Evolutionary conservation across 108 stramenopile species (phyloP).

Genomic region (Mediolabrus comicus): DNA sequence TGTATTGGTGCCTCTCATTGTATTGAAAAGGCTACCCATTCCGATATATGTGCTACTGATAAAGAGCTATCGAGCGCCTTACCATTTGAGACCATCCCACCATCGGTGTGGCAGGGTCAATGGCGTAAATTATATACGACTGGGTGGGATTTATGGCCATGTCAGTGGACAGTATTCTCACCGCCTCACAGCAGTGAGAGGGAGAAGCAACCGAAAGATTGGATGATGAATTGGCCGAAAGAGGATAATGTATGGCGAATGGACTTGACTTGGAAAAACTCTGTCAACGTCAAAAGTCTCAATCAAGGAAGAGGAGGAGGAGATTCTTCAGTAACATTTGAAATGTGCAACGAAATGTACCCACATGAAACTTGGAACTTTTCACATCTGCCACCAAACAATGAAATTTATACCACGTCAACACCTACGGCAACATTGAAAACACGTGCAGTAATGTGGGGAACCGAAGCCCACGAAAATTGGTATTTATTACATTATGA

Average conservation of each 20-base stretch:
- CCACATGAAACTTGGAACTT: not conserved
- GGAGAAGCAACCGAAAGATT: not conserved
- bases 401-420: not conserved
- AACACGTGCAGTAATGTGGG: conserved; percentile 41
- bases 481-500: conserved; percentile 28
- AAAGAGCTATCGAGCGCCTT: not conserved
- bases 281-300: too few species aligned
- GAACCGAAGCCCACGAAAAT: conserved; percentile 41
- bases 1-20: conserved; percentile 1
- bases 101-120: not conserved
- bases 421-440: not conserved
- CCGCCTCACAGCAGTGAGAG: not conserved
- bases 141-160: conserved; percentile 17
- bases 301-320: not conserved
- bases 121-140: conserved; percentile 6
- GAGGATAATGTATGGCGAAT: conserved; percentile 9
- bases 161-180: conserved; percentile 8
- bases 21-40: not conserved
- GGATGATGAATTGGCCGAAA: conserved; percentile 11
- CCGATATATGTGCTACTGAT: conserved; percentile 6
- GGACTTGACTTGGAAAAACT: conserved; percentile 9
- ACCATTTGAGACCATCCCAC: conserved; percentile 2
- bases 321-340: not conserved
- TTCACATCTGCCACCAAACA: too few species aligned
- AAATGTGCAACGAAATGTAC: conserved; percentile 4